Percentiles rank a stretch among this genome's conserved stretches.
phyloP scores from a whole-genome alignment of 2,329 filamentous ascomycete species.

The Diplodia intermedia region DNA sequence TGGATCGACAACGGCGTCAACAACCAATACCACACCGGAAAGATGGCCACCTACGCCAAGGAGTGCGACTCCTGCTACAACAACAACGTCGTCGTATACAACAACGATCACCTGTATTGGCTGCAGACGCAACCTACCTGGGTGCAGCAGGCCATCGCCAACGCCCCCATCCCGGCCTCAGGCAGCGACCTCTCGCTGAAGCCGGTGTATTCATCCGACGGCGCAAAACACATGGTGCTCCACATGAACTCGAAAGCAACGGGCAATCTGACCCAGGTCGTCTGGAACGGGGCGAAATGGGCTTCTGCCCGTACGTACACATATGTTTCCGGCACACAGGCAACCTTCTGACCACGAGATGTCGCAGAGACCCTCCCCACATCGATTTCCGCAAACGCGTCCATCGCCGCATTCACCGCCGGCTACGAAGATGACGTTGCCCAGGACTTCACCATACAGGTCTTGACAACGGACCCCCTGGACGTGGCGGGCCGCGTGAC shows the following conservation, averaged over 20 bases:
- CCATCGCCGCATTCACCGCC: neutral
- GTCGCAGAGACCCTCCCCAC: neutral
- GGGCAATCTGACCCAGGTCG: neutral
- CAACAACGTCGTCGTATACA: neutral
- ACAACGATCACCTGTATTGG: neutral
- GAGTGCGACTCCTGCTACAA: neutral
- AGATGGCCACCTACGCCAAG: neutral
- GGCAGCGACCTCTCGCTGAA: neutral
- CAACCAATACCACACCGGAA: neutral
- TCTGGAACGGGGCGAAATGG: neutral
- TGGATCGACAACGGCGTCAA: neutral
- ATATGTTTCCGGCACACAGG: neutral
- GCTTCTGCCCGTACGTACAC: neutral
- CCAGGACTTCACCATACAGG: neutral
- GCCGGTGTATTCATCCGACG: neutral
- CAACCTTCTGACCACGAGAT: neutral
- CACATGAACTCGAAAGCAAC: neutral
- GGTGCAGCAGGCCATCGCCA: neutral
- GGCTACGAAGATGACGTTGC: neutral
- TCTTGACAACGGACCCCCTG: neutral
- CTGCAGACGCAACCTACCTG: neutral
- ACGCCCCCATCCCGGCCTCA: neutral
- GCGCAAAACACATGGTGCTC: neutral
- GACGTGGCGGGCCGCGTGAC: neutral
- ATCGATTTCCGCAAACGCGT: neutral